These are phyloP conservation scores for Phialophora chinensis DNA, from an alignment of 2,329 filamentous ascomycete species.

Conservation along the genomic window DNA sequence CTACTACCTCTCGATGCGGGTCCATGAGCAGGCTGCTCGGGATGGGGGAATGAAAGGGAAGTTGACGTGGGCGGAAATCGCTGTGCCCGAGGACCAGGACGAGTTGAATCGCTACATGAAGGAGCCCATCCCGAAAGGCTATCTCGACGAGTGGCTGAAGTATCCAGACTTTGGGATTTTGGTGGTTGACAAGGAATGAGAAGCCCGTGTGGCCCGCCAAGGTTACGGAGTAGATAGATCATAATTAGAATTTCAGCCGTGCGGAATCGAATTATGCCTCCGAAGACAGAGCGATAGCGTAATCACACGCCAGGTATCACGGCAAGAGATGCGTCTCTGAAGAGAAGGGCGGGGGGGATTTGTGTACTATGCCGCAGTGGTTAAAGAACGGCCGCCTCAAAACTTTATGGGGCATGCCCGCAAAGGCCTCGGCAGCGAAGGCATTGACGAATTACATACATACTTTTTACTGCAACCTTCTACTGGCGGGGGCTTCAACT, in stretches of 20 bases:
- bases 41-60: slow-evolving; percentile 27
- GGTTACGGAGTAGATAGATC: not conserved
- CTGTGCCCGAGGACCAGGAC: slow-evolving; percentile 23
- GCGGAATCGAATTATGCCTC: not conserved
- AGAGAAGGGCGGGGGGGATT: no score
- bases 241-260: not conserved
- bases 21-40: slow-evolving; percentile 28
- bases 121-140: slow-evolving; percentile 16
- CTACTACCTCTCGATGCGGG: slow-evolving; percentile 25
- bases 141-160: slow-evolving; percentile 26
- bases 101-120: slow-evolving; percentile 13
- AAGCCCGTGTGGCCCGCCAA: no score
- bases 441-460: no score
- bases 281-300: not conserved
- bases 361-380: no score
- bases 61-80: slow-evolving; percentile 23
- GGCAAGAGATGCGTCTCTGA: no score
- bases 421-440: no score
- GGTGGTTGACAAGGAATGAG: slow-evolving; percentile 17
- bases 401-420: no score
- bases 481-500: no score
- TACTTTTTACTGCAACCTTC: no score
- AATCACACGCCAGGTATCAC: no score
- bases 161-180: slow-evolving; percentile 27
- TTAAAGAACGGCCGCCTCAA: no score